Base-by-base conservation (phyloP, 208 protist genomes). In the Leishmania turanica region DNA sequence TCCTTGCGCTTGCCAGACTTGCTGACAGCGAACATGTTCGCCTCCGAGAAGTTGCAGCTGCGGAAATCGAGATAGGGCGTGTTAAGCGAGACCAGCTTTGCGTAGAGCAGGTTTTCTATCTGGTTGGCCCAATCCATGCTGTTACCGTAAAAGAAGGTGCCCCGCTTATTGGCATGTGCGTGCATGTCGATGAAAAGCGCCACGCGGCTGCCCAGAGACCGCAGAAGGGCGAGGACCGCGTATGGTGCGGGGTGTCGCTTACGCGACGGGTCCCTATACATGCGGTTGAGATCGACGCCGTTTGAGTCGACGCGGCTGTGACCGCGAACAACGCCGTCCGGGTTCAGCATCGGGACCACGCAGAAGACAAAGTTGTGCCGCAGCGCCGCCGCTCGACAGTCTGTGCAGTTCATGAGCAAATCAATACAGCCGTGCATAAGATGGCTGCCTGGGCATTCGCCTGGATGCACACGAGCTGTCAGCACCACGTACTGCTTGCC, bases 61-160 rank as follows among this genome's bases (percentile, higher is more conserved):
- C 87, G 88, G 86, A 98, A 99, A 66, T 98, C 97, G 42, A 99
- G 91, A 79, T 95, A 97, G 21, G 93, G 92, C 47, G 90, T 97
- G 93, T 99, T 98, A 42, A 98, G 70, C 15, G 92, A 80, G 9
- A 98, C 90, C 1, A 99, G 90, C 80, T 97, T 96, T 0, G 96
- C 84, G 78, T 97, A 99, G 9, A 98, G 88, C 7, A 99, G 78
- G 62, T 88, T 96, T 69, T 97, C 88, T 45, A 97, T 80, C 81
- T 97, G 89, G 42, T 89, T 85, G 37, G 77, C 78, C 5, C 88
- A 79, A 31, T 88, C 71, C 87, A 98, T 91, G 51, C 85, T 88
- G 82, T 99, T 99, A 71, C 97, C 98, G 81, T 98, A 99, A 51
- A 99, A 95, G 86, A 99, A 99, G 56, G 91, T 93, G 62, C 98